Evolutionary conservation across 805 yeast genomes (phyloP).

Genomic region (Nakazawaea anatomiae): DNA sequence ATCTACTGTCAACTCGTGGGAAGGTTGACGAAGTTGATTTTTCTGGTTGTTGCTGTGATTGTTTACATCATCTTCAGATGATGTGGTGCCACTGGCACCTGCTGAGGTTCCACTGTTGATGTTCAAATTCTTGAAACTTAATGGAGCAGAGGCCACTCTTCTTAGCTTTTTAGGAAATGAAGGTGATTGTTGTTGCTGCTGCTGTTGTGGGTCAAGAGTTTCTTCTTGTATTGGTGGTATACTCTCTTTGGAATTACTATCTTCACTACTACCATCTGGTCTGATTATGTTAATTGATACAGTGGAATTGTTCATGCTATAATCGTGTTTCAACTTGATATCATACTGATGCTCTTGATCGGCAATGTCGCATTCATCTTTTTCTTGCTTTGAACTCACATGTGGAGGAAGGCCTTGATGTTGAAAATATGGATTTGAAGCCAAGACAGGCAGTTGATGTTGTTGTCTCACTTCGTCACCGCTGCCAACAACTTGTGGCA

Average conservation of each 20-base stretch:
- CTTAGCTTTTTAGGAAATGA: constrained; percentile 43
- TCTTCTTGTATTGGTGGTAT: constrained; percentile 8
- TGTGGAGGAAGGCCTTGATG: constrained; percentile 59
- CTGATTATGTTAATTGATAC: constrained; percentile 10
- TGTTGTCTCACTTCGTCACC: not conserved
- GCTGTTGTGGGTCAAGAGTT: not conserved
- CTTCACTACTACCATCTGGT: constrained; percentile 2
- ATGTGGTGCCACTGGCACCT: not conserved
- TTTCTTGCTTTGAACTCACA: constrained; percentile 7
- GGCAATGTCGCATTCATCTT: constrained; percentile 20
- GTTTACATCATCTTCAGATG: too few relatives aligned
- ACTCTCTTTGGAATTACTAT: not conserved
- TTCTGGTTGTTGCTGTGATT: too few relatives aligned
- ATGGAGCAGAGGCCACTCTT: constrained; percentile 83
- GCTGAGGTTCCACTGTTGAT: constrained; percentile 12
- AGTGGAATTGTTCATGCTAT: constrained; percentile 24
- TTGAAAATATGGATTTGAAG: constrained; percentile 46
- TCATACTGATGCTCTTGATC: constrained; percentile 14
- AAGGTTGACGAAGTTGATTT: too few relatives aligned
- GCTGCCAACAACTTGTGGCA: not conserved
- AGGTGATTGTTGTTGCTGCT: constrained; percentile 1
- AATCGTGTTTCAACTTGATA: constrained; percentile 24
- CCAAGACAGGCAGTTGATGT: constrained; percentile 6
- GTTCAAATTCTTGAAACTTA: constrained; percentile 39
- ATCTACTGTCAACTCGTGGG: not conserved